Conservation (phyloP, 257 asterid species). For the Lantana camara region DNA sequence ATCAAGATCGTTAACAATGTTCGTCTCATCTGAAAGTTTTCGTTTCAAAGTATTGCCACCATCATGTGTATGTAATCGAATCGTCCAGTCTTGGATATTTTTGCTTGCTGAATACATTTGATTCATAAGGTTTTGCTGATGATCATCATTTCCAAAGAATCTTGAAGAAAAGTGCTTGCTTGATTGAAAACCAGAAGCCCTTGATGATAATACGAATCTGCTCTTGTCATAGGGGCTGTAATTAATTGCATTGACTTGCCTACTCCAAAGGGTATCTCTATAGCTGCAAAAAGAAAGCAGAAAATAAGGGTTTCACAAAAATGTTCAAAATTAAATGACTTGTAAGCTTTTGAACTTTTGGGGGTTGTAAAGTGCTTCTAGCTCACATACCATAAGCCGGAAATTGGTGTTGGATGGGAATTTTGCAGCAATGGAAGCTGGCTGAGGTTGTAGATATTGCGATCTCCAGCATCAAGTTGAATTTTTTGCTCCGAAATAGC, state of each 20-base stretch:
- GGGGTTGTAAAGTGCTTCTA: background rate
- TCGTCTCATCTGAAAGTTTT: constrained; percentile 34
- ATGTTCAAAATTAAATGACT: background rate
- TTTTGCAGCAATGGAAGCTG: constrained; percentile 81
- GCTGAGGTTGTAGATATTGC: constrained; percentile 69
- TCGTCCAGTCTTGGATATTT: no score
- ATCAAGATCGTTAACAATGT: constrained; percentile 56
- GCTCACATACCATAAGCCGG: constrained; percentile 44
- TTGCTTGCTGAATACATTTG: no score
- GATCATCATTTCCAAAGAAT: constrained; percentile 34
- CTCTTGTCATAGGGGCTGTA: constrained; percentile 39
- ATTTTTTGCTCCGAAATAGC: constrained; percentile 64
- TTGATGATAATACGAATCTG: constrained; percentile 26
- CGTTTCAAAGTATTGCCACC: constrained; percentile 40
- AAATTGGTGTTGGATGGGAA: constrained; percentile 49
- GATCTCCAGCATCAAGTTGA: constrained; percentile 72
- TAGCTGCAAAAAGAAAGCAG: constrained; percentile 29
- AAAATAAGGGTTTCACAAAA: constrained; percentile 15
- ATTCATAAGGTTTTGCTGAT: no score
- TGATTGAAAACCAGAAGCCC: constrained; percentile 30
- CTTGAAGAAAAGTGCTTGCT: constrained; percentile 37
- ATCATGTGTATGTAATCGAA: no score
- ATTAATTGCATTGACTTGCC: constrained; percentile 31
- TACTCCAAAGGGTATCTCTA: constrained; percentile 50
- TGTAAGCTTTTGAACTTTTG: background rate